phyloP scores from a whole-genome alignment of 2,329 filamentous ascomycete species.

The Septoria linicola region DNA sequence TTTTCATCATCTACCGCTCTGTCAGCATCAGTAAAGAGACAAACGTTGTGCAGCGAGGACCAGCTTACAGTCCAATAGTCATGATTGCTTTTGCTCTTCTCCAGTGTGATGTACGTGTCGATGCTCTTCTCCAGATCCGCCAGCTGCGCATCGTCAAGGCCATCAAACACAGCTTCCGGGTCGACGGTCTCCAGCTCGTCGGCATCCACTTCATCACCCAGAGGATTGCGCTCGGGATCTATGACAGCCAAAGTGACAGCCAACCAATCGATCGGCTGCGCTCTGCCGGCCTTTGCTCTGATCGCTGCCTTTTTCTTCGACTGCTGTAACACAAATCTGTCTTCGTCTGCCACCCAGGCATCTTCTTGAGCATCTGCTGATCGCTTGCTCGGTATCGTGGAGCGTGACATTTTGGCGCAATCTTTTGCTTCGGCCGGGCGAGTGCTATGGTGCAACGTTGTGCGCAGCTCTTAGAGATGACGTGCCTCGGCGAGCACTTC shows the following conservation, averaged over 20 bases:
- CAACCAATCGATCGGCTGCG: constrained; percentile 89
- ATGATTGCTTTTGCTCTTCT: constrained; percentile 72
- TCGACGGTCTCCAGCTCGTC: constrained; percentile 71
- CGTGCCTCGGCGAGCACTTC: constrained; percentile 3
- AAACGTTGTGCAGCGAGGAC: constrained; percentile 2
- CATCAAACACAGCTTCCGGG: constrained; percentile 77
- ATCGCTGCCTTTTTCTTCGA: constrained; percentile 98
- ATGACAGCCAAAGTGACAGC: constrained; percentile 87
- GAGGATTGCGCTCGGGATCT: constrained; percentile 72
- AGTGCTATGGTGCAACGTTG: constrained; percentile 15
- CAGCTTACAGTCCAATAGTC: constrained; percentile 76
- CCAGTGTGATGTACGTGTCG: constrained; percentile 72
- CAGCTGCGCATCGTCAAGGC: constrained; percentile 65
- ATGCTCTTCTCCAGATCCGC: constrained; percentile 80
- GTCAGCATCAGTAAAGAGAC: constrained; percentile 26
- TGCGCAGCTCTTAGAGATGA: constrained; percentile 5
- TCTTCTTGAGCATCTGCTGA: constrained; percentile 49
- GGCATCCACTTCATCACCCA: constrained; percentile 80
- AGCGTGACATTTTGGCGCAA: constrained; percentile 28
- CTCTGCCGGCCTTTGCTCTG: constrained; percentile 83
- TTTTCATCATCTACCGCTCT: constrained; percentile 66
- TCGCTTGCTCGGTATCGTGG: constrained; percentile 44
- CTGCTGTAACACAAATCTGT: constrained; percentile 92
- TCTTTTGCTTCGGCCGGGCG: background rate
- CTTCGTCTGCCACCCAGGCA: constrained; percentile 86